Evolutionary conservation across 768 basidiomycete genomes (phyloP).

Genomic region (Pisolithus albus): DNA sequence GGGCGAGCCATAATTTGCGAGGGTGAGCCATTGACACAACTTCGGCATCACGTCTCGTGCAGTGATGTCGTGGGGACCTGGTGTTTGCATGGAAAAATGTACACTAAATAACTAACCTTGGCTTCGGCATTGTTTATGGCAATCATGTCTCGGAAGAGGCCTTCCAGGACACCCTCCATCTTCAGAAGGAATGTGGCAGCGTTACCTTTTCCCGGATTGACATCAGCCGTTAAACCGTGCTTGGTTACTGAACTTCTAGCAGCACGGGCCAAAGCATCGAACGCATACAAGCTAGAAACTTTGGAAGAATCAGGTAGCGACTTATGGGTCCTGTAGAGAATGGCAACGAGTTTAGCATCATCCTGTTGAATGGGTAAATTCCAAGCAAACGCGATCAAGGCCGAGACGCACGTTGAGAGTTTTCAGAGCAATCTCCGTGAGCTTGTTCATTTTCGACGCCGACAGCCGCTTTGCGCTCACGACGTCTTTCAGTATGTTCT

Average conservation of each 20-base stretch:
- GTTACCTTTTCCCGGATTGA: slow-evolving; percentile 55
- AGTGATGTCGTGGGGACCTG: slow-evolving; percentile 1
- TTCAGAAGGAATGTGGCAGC: slow-evolving; percentile 81
- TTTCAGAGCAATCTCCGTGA: slow-evolving; percentile 74
- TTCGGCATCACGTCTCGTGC: slow-evolving; percentile 5
- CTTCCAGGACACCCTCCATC: slow-evolving; percentile 85
- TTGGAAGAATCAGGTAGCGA: slow-evolving; percentile 61
- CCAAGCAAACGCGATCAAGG: neutral
- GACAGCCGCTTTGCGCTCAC: slow-evolving; percentile 81
- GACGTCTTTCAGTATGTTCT: slow-evolving; percentile 71
- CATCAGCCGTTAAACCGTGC: slow-evolving; percentile 49
- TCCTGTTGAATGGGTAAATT: slow-evolving; percentile 38
- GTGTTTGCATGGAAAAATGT: slow-evolving; percentile 5
- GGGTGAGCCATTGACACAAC: neutral
- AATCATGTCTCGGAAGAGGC: slow-evolving; percentile 81
- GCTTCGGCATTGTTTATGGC: slow-evolving; percentile 58
- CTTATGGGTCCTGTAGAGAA: slow-evolving; percentile 86
- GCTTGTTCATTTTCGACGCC: slow-evolving; percentile 71
- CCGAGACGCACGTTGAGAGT: slow-evolving; percentile 59
- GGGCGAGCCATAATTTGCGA: slow-evolving; percentile 5
- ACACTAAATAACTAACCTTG: slow-evolving; percentile 62
- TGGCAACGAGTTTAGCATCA: slow-evolving; percentile 82
- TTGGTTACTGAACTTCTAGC: slow-evolving; percentile 66
- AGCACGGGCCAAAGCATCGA: slow-evolving; percentile 88
- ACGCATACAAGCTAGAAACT: slow-evolving; percentile 84